A percentile compares a stretch with the other conserved stretches of the same genome.
These are phyloP conservation scores for Aspergillus sergii DNA, from an alignment of 2,329 filamentous ascomycete genomes.

Conservation along the genomic window DNA sequence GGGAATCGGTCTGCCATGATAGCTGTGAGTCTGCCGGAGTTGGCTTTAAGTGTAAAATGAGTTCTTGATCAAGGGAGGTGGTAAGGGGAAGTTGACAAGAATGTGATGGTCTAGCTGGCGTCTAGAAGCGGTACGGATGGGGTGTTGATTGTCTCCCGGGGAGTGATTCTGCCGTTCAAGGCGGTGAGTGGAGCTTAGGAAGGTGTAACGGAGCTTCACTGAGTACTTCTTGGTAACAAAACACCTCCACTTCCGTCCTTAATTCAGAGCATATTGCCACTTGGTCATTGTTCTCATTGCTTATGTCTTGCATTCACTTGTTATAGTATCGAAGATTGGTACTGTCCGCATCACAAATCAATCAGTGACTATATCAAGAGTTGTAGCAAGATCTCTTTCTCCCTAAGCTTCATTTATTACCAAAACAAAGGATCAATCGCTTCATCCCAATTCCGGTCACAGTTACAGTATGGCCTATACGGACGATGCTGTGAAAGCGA, in stretches of 20 bases:
- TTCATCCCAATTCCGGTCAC: background rate
- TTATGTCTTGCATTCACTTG: background rate
- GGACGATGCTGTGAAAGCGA: conserved; percentile 91
- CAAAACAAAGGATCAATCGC: background rate
- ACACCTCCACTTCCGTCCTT: background rate
- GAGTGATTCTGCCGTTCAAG: conserved; percentile 21
- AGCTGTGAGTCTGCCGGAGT: conserved; percentile 5
- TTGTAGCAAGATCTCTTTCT: background rate
- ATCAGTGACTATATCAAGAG: background rate
- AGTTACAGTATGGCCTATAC: conserved; percentile 77
- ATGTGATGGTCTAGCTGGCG: conserved; percentile 25
- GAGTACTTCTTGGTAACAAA: background rate
- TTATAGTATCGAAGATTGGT: background rate
- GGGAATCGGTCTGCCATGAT: conserved; percentile 78
- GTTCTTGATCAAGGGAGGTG: conserved; percentile 13
- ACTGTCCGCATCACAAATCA: background rate
- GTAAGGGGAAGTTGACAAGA: conserved; percentile 13
- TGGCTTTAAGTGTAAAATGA: background rate
- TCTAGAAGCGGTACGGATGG: conserved; percentile 12
- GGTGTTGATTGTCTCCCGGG: conserved; percentile 14
- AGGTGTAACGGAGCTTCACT: conserved; percentile 11
- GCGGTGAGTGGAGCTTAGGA: conserved; percentile 22
- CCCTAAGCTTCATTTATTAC: background rate
- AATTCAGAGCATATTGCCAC: background rate
- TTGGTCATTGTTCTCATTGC: background rate